Conservation (phyloP, 371 early-diverging fungal genomes). For the Polyrhizophydium stewartii region DNA sequence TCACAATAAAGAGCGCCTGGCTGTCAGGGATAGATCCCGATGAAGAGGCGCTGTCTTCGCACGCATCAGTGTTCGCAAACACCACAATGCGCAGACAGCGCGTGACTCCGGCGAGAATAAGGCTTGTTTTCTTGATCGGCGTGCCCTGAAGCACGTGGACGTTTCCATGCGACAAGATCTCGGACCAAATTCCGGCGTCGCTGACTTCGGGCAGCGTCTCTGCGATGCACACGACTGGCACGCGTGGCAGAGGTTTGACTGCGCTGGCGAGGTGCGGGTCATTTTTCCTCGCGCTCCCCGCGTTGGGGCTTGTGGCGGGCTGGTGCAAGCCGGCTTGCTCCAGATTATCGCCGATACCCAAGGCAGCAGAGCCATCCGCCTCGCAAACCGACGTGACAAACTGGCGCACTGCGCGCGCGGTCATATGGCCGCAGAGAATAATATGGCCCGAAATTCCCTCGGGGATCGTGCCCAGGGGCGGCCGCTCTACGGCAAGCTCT, state of each 20-base stretch:
- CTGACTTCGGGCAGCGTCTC: slow-evolving; percentile 19
- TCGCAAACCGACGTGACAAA: slow-evolving; percentile 33
- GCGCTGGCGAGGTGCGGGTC: neutral
- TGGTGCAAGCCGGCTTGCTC: no score
- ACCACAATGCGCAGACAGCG: slow-evolving; percentile 33
- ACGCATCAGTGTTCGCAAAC: slow-evolving; percentile 16
- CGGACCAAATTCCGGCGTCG: slow-evolving; percentile 23
- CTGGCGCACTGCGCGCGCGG: slow-evolving; percentile 33
- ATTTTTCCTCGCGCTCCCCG: neutral
- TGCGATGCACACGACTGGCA: slow-evolving; percentile 31
- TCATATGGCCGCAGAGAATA: slow-evolving; percentile 37
- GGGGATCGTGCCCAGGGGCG: neutral
- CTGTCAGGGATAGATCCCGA: slow-evolving; percentile 16
- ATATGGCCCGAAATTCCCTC: slow-evolving; percentile 19
- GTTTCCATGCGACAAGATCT: slow-evolving; percentile 21
- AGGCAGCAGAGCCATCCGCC: no score
- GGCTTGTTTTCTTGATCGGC: slow-evolving; percentile 28
- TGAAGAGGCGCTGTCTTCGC: neutral
- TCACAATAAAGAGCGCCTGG: slow-evolving; percentile 37
- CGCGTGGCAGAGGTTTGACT: neutral
- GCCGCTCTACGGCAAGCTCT: neutral
- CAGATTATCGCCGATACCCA: no score
- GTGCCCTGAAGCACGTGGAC: slow-evolving; percentile 31
- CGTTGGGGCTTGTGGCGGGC: no score
- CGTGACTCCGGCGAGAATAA: slow-evolving; percentile 27